A percentile compares a stretch with the other conserved stretches of the same genome.
Evolutionary conservation across 2,329 filamentous ascomycete species (phyloP).

Genomic region (Colletotrichum tanaceti): DNA sequence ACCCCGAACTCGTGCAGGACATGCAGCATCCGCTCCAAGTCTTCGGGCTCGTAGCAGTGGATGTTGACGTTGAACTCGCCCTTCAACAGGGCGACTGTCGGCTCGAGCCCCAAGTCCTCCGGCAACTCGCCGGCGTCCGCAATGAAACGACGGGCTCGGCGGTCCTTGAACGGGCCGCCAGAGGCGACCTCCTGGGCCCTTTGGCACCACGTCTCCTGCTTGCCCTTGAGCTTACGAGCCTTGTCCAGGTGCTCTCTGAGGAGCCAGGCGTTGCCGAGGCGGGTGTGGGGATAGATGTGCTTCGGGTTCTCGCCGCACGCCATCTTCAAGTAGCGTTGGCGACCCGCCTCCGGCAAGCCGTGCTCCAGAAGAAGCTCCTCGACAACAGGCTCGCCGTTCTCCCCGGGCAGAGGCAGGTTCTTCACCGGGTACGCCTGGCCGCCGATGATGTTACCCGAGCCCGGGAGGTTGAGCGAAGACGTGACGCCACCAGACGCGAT

Average conservation of each 20-base stretch:
- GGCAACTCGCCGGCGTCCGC: constrained; percentile 42
- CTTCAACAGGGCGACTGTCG: constrained; percentile 53
- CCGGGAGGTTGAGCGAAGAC: constrained; percentile 56
- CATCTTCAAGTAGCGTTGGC: constrained; percentile 57
- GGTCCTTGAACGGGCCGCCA: background rate
- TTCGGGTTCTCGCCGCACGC: constrained; percentile 59
- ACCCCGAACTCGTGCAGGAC: constrained; percentile 57
- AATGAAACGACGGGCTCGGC: background rate
- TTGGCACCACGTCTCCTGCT: constrained; percentile 49
- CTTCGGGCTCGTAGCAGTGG: constrained; percentile 58
- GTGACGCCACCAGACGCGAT: constrained; percentile 58
- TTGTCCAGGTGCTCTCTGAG: constrained; percentile 52
- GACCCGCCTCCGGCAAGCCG: constrained; percentile 47
- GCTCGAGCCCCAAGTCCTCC: constrained; percentile 53
- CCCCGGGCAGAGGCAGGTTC: constrained; percentile 50
- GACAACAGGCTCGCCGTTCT: constrained; percentile 52
- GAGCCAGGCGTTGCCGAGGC: constrained; percentile 54
- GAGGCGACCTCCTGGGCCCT: background rate
- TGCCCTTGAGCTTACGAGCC: constrained; percentile 49
- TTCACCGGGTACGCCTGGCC: constrained; percentile 57
- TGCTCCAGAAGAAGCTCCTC: constrained; percentile 56
- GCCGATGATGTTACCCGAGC: constrained; percentile 57
- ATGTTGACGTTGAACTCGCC: constrained; percentile 55
- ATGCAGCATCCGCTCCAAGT: constrained; percentile 56
- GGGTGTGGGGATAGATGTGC: constrained; percentile 50